phyloP scores from a whole-genome alignment of 163 green algal species.

The Prototheca cutis region DNA sequence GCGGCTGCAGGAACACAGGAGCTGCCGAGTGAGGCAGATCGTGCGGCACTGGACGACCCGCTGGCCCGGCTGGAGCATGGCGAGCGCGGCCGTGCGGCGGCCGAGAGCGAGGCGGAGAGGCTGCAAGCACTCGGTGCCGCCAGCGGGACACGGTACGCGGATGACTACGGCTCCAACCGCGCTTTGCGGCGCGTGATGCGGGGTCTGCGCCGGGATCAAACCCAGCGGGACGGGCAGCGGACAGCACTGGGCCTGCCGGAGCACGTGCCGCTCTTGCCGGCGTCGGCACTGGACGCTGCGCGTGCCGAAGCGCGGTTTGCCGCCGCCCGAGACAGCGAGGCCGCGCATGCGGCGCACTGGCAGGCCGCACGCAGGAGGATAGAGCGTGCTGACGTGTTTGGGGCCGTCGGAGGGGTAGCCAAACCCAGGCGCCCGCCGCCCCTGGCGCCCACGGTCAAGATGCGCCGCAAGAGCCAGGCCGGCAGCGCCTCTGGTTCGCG shows the following conservation, averaged over 20 bases:
- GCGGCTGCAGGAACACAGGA: constrained; percentile 49
- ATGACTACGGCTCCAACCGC: constrained; percentile 61
- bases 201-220: constrained; percentile 28
- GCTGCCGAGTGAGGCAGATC: constrained; percentile 37
- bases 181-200: constrained; percentile 36
- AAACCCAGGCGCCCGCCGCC: too few species aligned
- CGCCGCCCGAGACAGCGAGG: background rate
- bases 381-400: constrained; percentile 7
- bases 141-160: constrained; percentile 28
- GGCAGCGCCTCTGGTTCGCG: too few species aligned
- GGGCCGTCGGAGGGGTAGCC: too few species aligned
- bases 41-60: constrained; percentile 38
- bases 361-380: constrained; percentile 11
- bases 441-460: too few species aligned
- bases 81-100: constrained; percentile 26
- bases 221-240: constrained; percentile 26
- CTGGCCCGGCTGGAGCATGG: constrained; percentile 49
- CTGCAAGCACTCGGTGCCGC: constrained; percentile 44
- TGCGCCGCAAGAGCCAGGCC: too few species aligned
- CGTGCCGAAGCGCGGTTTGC: constrained; percentile 23
- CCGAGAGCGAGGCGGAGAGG: constrained; percentile 7
- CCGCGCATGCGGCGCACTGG: constrained; percentile 5
- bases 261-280: constrained; percentile 42
- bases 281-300: constrained; percentile 29
- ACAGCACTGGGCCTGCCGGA: constrained; percentile 47